Base-by-base conservation (phyloP, 192 early-diverging fungal genomes). In the Allomyces arbusculus region DNA sequence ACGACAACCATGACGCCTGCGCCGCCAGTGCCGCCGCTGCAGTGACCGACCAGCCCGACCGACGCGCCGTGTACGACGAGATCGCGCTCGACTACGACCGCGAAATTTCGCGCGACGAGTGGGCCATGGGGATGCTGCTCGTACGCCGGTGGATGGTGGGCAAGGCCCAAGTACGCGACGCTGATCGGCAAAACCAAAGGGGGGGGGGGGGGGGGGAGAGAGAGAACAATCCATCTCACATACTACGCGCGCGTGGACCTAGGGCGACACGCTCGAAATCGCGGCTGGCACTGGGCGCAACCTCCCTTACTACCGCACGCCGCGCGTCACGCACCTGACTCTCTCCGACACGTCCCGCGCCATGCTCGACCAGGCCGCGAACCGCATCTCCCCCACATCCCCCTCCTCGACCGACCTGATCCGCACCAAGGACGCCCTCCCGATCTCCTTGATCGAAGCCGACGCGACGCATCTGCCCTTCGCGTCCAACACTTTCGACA, bases 241-340 rank as follows among this genome's bases (percentile, higher is more conserved):
- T 23, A 62, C 5, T n/a, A n/a, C 22, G 25, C 22, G 0, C 19
- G 9, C 5, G 4, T 40, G n/a, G 4, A 8, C 25, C 19, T 12
- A 79, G 74, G 85, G 85, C 24, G 65, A 76, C 61, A 78, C 82
- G 19, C 70, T 87, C 50, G 85, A 87, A 65, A 76, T 84, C 33
- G 76, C 82, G 0, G 72, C 79, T 1, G 86, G 86, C 10, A 87
- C 86, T 40, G 83, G 83, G 1, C 71, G 86, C 28, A 87, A 87
- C 73, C 62, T 85, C 50, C 67, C 67, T 16, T 80, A 74, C 71
- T 86, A 85, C 63, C 62, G 67, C 11, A 65, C 75, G 8, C 67
- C 74, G 22, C 45, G 68, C 22, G 69, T 87, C 61, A 65, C 64
- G 10, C 67, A 69, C 6, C 66, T 83, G 26, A 80, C 76, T 8